Evolutionary conservation across 1,284 basidiomycete genomes (phyloP), one percentile per base, ranked within the genome.

Genomic region (Rhodotorula sp.): DNA sequence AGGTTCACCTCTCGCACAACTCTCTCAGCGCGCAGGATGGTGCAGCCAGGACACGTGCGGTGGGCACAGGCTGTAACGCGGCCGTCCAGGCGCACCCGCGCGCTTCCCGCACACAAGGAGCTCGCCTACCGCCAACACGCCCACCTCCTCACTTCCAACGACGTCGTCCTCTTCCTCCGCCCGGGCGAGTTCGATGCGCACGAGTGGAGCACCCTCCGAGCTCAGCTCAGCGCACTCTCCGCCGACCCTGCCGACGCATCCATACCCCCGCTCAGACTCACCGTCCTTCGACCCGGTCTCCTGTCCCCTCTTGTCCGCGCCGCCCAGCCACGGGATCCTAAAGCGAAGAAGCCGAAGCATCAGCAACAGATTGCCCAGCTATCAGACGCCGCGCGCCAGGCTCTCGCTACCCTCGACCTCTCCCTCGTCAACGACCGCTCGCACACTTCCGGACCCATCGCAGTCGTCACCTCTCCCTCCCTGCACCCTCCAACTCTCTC

Each of bases 121-220:
- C 80, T 80, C 70, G 76, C 82, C 44, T 80, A 78, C 76, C 67
- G 75, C 30, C 77, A 78, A 59, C 82, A 82, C 73, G 63, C 64
- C 55, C 78, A 81, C 68, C 77, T 83, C n/a, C 71, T 83, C 52
- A 50, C 71, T 7, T 60, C 68, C 11, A 79, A 79, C 51, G 70
- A 78, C 20, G 72, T 82, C 48, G 77, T 82, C 63, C 75, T 83
- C 18, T 75, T 83, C 54, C 81, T 83, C 74, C 77, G 80, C 34
- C 81, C 81, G 55, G 78, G 75, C 61, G 81, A 82, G 72, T 76
- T 83, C 50, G 69, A 77, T 7, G 79, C 79, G 1, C 69, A 75
- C 28, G 80, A 82, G 69, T 78, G 79, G 63, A 64, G 69, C 6
- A 58, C 66, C 2, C 69, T 83, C 8, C 75, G 82, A 16, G 62